These are phyloP conservation scores for Scenedesmus sp. DNA, from an alignment of 163 green algal genomes.

Conservation along the genomic window DNA sequence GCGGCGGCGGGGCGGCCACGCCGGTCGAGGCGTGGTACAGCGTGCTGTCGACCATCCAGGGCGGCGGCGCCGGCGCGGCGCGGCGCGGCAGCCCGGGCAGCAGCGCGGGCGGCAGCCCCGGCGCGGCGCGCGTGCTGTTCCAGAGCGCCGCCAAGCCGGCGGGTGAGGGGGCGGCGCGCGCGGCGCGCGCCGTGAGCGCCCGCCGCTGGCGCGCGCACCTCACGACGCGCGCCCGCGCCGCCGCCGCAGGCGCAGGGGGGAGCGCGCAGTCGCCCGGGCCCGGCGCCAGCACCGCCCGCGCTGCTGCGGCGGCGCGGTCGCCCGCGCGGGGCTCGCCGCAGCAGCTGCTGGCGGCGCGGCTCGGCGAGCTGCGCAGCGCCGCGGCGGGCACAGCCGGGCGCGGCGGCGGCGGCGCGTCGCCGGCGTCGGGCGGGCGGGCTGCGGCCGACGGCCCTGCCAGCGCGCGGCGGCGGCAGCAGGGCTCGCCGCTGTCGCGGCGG, in stretches of 20 bases:
- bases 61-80: conserved; percentile 3
- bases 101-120: conserved; percentile 15
- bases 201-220: too few relatives aligned
- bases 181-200: too few relatives aligned
- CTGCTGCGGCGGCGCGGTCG: too few relatives aligned
- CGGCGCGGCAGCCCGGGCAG: conserved; percentile 1
- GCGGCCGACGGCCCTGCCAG: too few relatives aligned
- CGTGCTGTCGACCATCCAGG: conserved; percentile 25
- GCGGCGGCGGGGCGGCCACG: background rate
- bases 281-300: too few relatives aligned
- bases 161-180: too few relatives aligned
- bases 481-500: conserved; percentile 1
- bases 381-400: background rate
- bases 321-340: background rate
- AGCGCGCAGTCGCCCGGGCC: too few relatives aligned
- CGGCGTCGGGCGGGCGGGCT: too few relatives aligned
- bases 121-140: conserved; percentile 28
- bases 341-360: background rate
- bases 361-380: conserved; percentile 1
- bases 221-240: too few relatives aligned
- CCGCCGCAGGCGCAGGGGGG: too few relatives aligned
- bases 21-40: conserved; percentile 43
- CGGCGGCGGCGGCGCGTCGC: background rate
- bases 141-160: background rate
- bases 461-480: background rate